A percentile compares a stretch with the other conserved stretches of the same genome.
Evolutionary conservation across 257 asterid genomes (phyloP).

Genomic region (Plantago major): DNA sequence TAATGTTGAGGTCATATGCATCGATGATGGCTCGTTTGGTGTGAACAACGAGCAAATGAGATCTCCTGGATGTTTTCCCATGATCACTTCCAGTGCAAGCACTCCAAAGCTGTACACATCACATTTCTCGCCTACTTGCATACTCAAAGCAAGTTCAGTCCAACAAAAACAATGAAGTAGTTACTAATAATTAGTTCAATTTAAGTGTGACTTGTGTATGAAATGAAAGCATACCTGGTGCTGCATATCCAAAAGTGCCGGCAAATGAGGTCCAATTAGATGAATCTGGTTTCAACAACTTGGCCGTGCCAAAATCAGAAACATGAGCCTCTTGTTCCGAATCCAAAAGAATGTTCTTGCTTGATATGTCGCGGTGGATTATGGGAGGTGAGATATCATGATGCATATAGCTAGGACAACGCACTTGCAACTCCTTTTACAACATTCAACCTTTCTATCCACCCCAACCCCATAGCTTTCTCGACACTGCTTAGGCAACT

Average conservation of each 20-base stretch:
- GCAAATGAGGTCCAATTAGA: background rate
- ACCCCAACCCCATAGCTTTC: slow-evolving; percentile 20
- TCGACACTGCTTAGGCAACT: slow-evolving; percentile 13
- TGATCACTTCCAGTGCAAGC: slow-evolving; percentile 28
- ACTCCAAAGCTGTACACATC: slow-evolving; percentile 36
- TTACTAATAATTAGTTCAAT: too few species aligned
- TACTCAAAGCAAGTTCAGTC: slow-evolving; percentile 31
- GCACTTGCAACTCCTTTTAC: slow-evolving; percentile 28
- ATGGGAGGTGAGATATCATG: slow-evolving; percentile 35
- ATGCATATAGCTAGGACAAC: slow-evolving; percentile 32
- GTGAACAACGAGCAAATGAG: slow-evolving; percentile 6
- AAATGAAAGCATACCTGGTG: too few species aligned
- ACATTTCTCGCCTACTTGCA: slow-evolving; percentile 29
- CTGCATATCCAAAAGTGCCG: too few species aligned
- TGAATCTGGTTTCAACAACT: too few species aligned
- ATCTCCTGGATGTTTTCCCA: slow-evolving; percentile 42
- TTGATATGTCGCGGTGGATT: too few species aligned
- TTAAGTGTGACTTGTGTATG: too few species aligned
- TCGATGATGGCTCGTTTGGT: background rate
- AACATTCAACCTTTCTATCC: slow-evolving; percentile 24
- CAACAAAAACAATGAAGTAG: background rate
- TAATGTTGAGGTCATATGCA: slow-evolving; percentile 4
- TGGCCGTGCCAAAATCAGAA: too few species aligned
- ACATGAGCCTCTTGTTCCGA: too few species aligned
- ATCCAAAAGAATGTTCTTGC: too few species aligned